Base-by-base conservation (phyloP, 1,139 yeast species). In the Magnusiomyces suaveolens region DNA sequence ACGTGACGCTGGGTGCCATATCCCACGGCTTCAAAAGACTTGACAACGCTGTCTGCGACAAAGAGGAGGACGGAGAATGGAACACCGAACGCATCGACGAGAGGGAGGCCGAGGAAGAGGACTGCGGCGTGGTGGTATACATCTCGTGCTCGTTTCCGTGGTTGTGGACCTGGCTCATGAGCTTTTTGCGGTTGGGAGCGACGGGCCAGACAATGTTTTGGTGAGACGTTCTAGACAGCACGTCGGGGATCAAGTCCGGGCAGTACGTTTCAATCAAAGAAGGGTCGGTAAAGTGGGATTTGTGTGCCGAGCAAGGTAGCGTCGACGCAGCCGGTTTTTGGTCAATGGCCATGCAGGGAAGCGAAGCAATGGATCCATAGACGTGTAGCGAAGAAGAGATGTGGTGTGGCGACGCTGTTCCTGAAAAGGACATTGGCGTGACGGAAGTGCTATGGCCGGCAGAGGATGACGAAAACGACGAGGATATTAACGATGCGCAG, bases 141-240 rank as follows among this genome's bases (percentile, higher is more conserved):
- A 29, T 29, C n/a, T n/a, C n/a, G n/a, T n/a, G n/a, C n/a, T n/a
- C n/a, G n/a, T n/a, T n/a, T n/a, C n/a, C n/a, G n/a, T n/a, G n/a
- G n/a, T n/a, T n/a, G n/a, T 29, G 33, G 33, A 29, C 6, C 33
- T 29, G 33, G 33, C 6, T 6, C 12, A 29, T 29, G 33, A 29
- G 12, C 33, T 12, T 6, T 29, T 29, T 29, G 33, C 41, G 18
- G 41, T 36, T 36, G 18, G 41, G 4, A 12, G 44, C 10, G 20
- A 21, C 44, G 4, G 44, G 44, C 44, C 44, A 41, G 12, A 41
- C 44, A 41, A 41, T 41, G 16, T 41, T 41, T 41, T 41, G 44
- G 25, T 41, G 44, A n/a, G 18, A 20, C 3, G 44, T 41, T 41
- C 44, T 41, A 20, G 44, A 41, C 25, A 41, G 16, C 4, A 41